Evolutionary conservation across 2,329 filamentous ascomycete species (phyloP).

Genomic region (Fusarium nematophilum): DNA sequence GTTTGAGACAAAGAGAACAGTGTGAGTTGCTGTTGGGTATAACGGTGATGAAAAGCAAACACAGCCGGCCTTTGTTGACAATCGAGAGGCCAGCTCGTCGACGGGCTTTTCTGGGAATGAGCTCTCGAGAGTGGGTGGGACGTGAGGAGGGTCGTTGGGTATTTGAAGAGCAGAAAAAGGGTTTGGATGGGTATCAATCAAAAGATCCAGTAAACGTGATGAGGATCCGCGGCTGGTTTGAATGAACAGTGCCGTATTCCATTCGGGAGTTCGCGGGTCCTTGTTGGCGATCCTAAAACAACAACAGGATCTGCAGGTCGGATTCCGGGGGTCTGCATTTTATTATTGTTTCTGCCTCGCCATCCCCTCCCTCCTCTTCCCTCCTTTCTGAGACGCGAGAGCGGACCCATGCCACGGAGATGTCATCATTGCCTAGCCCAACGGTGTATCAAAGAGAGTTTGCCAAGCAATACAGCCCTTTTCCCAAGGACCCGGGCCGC

Average conservation of each 20-base stretch:
- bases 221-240: conserved; percentile 40
- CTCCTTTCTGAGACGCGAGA: background rate
- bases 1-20: conserved; percentile 23
- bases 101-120: conserved; percentile 6
- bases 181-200: background rate
- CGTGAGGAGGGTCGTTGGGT: conserved; percentile 13
- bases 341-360: conserved; percentile 6
- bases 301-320: conserved; percentile 20
- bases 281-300: conserved; percentile 27
- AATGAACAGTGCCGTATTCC: conserved; percentile 2
- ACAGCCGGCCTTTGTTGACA: conserved; percentile 24
- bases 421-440: conserved; percentile 25
- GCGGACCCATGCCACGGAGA: conserved; percentile 5
- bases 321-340: conserved; percentile 9
- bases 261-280: conserved; percentile 31
- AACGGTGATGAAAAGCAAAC: conserved; percentile 24
- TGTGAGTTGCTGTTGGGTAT: conserved; percentile 32
- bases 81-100: conserved; percentile 35
- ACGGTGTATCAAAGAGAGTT: conserved; percentile 9
- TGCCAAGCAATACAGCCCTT: conserved; percentile 1
- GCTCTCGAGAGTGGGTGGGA: conserved; percentile 1
- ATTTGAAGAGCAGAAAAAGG: conserved; percentile 20
- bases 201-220: conserved; percentile 31
- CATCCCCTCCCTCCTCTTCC: background rate
- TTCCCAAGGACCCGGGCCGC: conserved; percentile 1